phyloP scores from a whole-genome alignment of 371 early-diverging fungal species.

The Mucor saturninus region DNA sequence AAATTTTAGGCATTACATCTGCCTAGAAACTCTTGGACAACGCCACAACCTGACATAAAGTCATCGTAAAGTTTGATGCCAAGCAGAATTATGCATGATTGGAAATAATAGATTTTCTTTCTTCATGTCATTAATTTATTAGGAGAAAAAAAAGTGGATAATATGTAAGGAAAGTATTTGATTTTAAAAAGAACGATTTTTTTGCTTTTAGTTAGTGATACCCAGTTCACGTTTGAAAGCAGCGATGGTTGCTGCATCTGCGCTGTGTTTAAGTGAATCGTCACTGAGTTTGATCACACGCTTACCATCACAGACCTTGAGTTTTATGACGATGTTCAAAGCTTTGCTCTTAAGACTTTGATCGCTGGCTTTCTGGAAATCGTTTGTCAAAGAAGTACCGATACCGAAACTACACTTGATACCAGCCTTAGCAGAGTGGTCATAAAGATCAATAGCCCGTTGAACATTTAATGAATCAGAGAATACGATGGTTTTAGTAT shows the following conservation, averaged over 20 bases:
- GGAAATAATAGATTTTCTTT: too few relatives aligned
- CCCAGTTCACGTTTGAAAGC: slow-evolving; percentile 49
- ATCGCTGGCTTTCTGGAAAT: slow-evolving; percentile 51
- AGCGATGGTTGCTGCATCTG: slow-evolving; percentile 55
- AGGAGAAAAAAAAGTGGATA: background rate
- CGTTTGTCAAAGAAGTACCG: slow-evolving; percentile 80
- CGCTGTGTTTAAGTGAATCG: slow-evolving; percentile 68
- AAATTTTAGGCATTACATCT: too few relatives aligned
- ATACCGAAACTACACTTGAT: slow-evolving; percentile 75
- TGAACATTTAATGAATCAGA: slow-evolving; percentile 69
- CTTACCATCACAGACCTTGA: slow-evolving; percentile 61
- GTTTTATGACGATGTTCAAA: slow-evolving; percentile 80
- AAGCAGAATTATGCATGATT: too few relatives aligned
- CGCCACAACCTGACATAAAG: too few relatives aligned
- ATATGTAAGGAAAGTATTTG: background rate
- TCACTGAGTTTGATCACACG: slow-evolving; percentile 79
- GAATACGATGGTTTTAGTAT: slow-evolving; percentile 70
- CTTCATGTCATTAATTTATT: background rate
- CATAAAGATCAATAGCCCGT: slow-evolving; percentile 56
- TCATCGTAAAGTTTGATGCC: too few relatives aligned
- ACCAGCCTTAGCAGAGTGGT: slow-evolving; percentile 48
- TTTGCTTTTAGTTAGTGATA: slow-evolving; percentile 23
- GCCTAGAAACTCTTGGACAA: too few relatives aligned
- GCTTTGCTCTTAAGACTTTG: slow-evolving; percentile 53
- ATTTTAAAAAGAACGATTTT: too few relatives aligned